A percentile compares a stretch with the other conserved stretches of the same genome.
phyloP scores from a whole-genome alignment of 83 land plant genomes.

The Picea mariana region DNA sequence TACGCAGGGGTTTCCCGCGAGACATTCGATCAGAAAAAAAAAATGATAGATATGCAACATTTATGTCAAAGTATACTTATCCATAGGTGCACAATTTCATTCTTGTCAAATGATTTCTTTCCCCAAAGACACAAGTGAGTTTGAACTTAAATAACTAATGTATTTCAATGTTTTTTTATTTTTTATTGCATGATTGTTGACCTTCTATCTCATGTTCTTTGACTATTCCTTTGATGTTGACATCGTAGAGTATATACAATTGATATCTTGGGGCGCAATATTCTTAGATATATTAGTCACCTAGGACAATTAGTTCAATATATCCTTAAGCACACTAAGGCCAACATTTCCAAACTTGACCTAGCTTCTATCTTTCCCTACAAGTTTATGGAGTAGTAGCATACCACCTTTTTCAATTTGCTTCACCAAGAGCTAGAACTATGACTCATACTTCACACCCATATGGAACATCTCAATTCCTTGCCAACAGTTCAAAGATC shows the following conservation, averaged over 20 bases:
- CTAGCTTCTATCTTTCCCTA: constrained; percentile 33
- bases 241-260: constrained; percentile 52
- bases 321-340: constrained; percentile 56
- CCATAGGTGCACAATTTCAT: constrained; percentile 40
- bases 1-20: too few relatives aligned
- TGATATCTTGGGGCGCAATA: constrained; percentile 60
- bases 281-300: constrained; percentile 56
- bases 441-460: too few relatives aligned
- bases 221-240: background rate
- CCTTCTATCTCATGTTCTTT: background rate
- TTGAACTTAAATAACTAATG: background rate
- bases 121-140: background rate
- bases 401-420: too few relatives aligned
- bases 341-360: constrained; percentile 41
- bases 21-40: too few relatives aligned
- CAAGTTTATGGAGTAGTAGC: constrained; percentile 28
- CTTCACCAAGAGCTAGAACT: too few relatives aligned
- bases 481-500: too few relatives aligned
- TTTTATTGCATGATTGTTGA: background rate
- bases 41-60: constrained; percentile 10
- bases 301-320: constrained; percentile 44
- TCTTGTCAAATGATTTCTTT: background rate
- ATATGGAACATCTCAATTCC: too few relatives aligned
- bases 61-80: constrained; percentile 56
- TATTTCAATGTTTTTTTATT: background rate